Conservation (phyloP, 208 protist genomes). For the Leishmania aethiopica region DNA sequence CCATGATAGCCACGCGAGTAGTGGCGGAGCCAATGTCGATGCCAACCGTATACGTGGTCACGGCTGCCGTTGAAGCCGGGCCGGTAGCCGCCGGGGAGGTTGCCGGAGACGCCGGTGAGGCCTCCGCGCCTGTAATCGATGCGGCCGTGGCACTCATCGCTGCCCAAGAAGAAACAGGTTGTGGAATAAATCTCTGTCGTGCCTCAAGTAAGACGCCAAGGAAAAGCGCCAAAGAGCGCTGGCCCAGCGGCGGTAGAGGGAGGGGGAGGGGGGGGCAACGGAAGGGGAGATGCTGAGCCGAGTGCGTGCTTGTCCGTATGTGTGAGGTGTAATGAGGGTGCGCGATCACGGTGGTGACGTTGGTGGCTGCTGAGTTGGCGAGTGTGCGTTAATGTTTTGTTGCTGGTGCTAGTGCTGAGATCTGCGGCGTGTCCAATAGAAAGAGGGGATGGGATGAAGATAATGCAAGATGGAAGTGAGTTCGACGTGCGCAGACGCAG, state of each 20-base stretch:
- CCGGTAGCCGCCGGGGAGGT: slow-evolving; percentile 6
- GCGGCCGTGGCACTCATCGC: slow-evolving; percentile 15
- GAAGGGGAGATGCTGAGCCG: background rate
- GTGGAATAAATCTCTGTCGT: background rate
- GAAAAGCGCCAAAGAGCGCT: background rate
- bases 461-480: background rate
- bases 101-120: background rate
- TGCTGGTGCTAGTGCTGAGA: background rate
- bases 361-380: background rate
- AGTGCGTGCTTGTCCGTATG: background rate
- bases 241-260: background rate
- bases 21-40: slow-evolving; percentile 66
- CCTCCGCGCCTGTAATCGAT: background rate
- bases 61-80: slow-evolving; percentile 2
- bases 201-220: background rate
- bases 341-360: background rate
- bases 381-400: background rate
- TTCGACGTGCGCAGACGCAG: background rate
- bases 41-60: slow-evolving; percentile 39
- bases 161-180: background rate
- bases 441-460: background rate
- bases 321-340: background rate
- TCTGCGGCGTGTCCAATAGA: background rate
- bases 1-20: slow-evolving; percentile 58
- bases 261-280: no score